Evolutionary conservation across 352 stramenopile species (phyloP), one percentile per base, ranked within the genome.

Genomic region (Phytophthora tentaculata): DNA sequence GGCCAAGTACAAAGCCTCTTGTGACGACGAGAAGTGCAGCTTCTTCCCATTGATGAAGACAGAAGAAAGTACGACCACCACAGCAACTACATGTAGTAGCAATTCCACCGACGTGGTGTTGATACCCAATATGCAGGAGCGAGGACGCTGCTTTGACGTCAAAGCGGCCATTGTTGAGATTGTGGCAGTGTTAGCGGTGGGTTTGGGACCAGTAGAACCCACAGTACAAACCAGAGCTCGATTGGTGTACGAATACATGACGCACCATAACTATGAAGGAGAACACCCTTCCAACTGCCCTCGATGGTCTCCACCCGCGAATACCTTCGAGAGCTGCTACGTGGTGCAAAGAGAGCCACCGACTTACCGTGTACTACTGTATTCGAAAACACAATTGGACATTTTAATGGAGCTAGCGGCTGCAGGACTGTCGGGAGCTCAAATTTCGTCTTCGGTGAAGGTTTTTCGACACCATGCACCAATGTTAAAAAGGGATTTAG

Each of bases 31-130:
- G 29, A 83, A 81, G 56, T 63, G 56, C n/a, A 23, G 48, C 3
- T 89, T 86, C 55, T 89, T 89, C 57, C 69, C 76, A 7, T 14
- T 20, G 9, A 41, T 9, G 7, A 61, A 44, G 39, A 19, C 45
- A 29, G 28, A 45, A 39, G 5, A 12, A 39, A 28, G 9, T 43
- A 29, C 37, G 12, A 35, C 17, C 37, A 35, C 48, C 13, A 44
- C 16, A 32, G 28, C 28, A 32, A 32, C n/a, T 23, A 23, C 19
- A 48, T 23, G 41, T 28, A 47, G 48, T 45, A 55, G 47, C 54
- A 26, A 45, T 58, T 10, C 13, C 9, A 23, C 19, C 43, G 37
- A 47, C 20, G 5, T 49, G 13, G 4, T 61, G 53, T 48, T 51
- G 65, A 23, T 64, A 55, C 67, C 61, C 23, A 69, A 64, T 48